A percentile compares a stretch with the other conserved stretches of the same genome.
Conservation (phyloP, 108 stramenopile genomes). For the Cyclostephanos invisitatus region DNA sequence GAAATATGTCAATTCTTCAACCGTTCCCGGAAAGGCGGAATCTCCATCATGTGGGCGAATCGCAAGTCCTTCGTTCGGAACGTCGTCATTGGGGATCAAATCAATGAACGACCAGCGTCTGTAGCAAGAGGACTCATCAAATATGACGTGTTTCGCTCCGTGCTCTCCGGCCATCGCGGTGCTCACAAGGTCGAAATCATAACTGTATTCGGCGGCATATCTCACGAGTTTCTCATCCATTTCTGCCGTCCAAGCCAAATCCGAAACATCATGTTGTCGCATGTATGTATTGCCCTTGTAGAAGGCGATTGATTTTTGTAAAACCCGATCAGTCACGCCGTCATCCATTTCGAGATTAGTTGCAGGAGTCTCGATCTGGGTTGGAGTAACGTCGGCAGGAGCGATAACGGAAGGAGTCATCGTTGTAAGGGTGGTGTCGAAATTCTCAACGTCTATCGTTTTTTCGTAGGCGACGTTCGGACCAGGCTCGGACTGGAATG, state of each 20-base stretch:
- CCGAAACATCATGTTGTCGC: background rate
- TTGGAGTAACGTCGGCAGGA: background rate
- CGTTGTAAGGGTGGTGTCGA: background rate
- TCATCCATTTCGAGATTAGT: background rate
- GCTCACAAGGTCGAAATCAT: constrained; percentile 16
- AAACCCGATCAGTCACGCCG: constrained; percentile 1
- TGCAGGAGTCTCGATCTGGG: background rate
- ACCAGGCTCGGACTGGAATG: background rate
- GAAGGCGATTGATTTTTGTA: constrained; percentile 22
- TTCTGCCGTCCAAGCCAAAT: constrained; percentile 15
- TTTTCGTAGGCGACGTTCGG: background rate
- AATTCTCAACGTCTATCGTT: constrained; percentile 2
- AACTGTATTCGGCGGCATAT: constrained; percentile 2
- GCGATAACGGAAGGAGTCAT: background rate
- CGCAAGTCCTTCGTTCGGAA: background rate
- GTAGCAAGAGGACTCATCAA: constrained; percentile 14
- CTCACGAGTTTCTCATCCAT: constrained; percentile 20
- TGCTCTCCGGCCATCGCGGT: background rate
- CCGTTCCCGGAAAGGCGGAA: background rate
- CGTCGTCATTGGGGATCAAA: background rate
- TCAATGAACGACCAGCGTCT: constrained; percentile 20
- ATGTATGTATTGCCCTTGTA: background rate
- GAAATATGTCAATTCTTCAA: constrained; percentile 1
- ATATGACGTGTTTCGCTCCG: background rate
- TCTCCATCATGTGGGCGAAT: background rate